A percentile compares a stretch with the other conserved stretches of the same genome.
phyloP scores from a whole-genome alignment of 257 asterid species.

The Capsicum baccatum region DNA sequence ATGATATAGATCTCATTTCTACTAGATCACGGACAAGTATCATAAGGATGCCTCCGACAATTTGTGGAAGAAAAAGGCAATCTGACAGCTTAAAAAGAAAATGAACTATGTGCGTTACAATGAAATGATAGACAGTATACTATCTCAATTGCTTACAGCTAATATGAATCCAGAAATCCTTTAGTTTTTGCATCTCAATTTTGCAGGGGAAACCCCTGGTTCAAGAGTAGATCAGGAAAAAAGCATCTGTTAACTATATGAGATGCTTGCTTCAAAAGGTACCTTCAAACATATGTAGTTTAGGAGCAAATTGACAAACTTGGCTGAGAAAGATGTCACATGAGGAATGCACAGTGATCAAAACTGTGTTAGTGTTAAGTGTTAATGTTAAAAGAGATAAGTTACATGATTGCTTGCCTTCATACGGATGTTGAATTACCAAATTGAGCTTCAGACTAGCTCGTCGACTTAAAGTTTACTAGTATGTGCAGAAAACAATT shows the following conservation, averaged over 20 bases:
- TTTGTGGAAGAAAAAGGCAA: neutral
- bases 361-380: neutral
- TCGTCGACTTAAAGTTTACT: neutral
- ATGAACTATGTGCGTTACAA: too few species aligned
- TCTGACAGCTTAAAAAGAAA: neutral
- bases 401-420: neutral
- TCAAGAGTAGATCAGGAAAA: conserved; percentile 12
- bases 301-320: neutral
- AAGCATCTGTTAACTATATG: neutral
- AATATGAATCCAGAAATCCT: neutral
- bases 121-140: neutral
- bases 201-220: neutral
- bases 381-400: neutral
- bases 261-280: conserved; percentile 9
- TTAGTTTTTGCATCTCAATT: too few species aligned
- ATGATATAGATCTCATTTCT: neutral
- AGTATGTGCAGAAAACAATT: too few species aligned
- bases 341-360: neutral
- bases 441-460: neutral
- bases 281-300: neutral
- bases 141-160: neutral
- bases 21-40: neutral
- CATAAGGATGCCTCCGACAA: neutral
- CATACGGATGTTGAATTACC: neutral
- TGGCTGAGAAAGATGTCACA: neutral